Evolutionary conservation across 768 basidiomycete species (phyloP), one percentile per base, ranked within the genome.

Genomic region (Epithele typhae): DNA sequence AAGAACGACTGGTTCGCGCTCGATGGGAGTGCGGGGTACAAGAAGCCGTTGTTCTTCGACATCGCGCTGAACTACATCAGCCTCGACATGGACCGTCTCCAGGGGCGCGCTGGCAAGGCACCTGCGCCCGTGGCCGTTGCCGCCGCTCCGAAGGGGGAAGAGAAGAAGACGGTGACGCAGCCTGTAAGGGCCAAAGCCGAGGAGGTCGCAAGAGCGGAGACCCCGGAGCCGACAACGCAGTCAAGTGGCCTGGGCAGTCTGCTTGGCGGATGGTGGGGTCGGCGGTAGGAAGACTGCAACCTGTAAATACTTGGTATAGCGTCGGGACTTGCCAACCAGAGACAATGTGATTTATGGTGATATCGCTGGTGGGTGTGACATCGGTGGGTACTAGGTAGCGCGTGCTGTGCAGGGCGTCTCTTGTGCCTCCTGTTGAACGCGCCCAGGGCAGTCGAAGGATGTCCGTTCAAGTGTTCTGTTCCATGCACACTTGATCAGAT

Each of bases 1-100:
- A 89, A 89, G 60, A 78, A 75, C 27, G 83, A 83, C 37, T 92
- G 90, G 90, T 87, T 87, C 56, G 73, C 79, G 1, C 76, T 75
- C 61, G 89, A 89, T 57, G 88, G 89, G 3, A 19, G 35, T n/a
- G 8, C 8, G 27, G 89, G 89, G 3, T 71, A 82, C 59, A 82
- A 84, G 69, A 95, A 95, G 61, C 90, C 91, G 14, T 59, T 92
- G 33, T 96, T 97, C 72, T 96, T 94, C 67, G 90, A 96, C 62
- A 87, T 92, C 51, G 93, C 92, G 15, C 80, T 93, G 58, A 96
- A 95, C 66, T 96, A 95, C 60, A 83, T 91, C 45, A 81, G 87
- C 53, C 65, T 92, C 49, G 88, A 93, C 58, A 84, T 93, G 81
- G 86, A 89, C 37, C 69, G 78, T 41, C 65, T 96, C 48, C 68